Conservation (phyloP, 441 rosid species). For the Brassica balearica region DNA sequence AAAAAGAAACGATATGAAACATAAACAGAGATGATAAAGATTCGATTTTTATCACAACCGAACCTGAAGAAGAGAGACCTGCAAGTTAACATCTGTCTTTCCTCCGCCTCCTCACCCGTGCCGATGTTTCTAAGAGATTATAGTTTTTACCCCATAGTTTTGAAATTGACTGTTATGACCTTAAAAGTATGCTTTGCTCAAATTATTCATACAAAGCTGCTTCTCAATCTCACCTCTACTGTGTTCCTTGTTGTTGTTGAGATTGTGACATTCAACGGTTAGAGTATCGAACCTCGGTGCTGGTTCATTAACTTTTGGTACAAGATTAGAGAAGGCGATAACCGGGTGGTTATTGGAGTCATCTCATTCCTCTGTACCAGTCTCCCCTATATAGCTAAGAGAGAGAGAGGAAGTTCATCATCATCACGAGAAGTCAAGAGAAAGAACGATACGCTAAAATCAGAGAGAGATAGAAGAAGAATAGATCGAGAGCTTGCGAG, state of each 20-base stretch:
- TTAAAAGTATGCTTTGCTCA: no score
- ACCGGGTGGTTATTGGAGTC: background rate
- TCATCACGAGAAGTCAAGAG: background rate
- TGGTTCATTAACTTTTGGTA: background rate
- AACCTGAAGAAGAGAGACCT: conserved; percentile 38
- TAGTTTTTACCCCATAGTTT: background rate
- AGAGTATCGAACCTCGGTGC: background rate
- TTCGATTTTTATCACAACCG: conserved; percentile 20
- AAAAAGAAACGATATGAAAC: background rate
- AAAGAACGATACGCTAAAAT: background rate
- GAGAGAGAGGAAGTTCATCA: background rate
- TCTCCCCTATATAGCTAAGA: background rate
- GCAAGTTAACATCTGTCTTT: conserved; percentile 33
- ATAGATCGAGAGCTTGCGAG: no score
- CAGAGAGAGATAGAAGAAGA: background rate
- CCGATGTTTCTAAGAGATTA: background rate
- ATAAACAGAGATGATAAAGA: background rate
- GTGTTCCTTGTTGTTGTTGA: no score
- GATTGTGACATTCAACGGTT: background rate
- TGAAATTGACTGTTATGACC: background rate
- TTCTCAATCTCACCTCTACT: no score
- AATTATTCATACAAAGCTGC: no score
- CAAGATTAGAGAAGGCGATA: background rate
- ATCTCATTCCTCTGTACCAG: background rate
- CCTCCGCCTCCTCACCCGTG: conserved; percentile 11